Evolutionary conservation across 768 basidiomycete species (phyloP), one percentile per base, ranked within the genome.

Genomic region (Mycena maculata): DNA sequence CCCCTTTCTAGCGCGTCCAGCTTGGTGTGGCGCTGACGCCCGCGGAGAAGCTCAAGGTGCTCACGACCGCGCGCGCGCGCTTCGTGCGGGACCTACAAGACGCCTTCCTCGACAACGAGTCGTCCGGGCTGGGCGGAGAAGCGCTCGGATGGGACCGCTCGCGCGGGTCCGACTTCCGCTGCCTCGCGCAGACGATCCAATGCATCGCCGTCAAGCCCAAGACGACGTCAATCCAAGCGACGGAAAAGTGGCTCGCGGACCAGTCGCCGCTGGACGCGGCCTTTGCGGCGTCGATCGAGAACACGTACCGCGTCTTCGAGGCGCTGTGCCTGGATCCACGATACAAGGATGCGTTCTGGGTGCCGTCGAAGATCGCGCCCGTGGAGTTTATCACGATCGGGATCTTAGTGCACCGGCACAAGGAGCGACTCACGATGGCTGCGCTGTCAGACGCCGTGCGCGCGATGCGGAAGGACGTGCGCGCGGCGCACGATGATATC

Each of bases 1-100:
- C 6, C 28, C 48, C 23, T 44, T 41, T 31, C 23, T 66, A 93
- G 90, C 84, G 92, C 53, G 92, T 93, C 9, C 92, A 93, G 76
- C 82, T 92, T 4, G 92, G 92, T 9, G 89, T 93, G 84, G 91
- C 92, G 0, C 80, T 92, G 31, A 92, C 91, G 0, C 89, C 89
- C 5, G 88, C 90, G 68, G 90, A 88, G 86, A 62, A 36, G 80
- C 73, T 44, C 33, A 61, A 91, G 73, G 92, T 91, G 0, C 80
- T 88, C 63, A 85, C 81, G 58, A 86, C 87, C 0, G 83, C 87
- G 0, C 86, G 88, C 65, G 82, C 89, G 1, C 65, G 74, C 1
- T 88, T 93, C 72, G 82, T 92, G 18, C 89, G 90, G n/a, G 77
- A 81, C 15, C 67, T 93, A 4, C 83, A 88, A 55, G 73, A 76